Evolutionary conservation across 2,329 filamentous ascomycete genomes (phyloP).

Genomic region (Arthrobotrys iridis): DNA sequence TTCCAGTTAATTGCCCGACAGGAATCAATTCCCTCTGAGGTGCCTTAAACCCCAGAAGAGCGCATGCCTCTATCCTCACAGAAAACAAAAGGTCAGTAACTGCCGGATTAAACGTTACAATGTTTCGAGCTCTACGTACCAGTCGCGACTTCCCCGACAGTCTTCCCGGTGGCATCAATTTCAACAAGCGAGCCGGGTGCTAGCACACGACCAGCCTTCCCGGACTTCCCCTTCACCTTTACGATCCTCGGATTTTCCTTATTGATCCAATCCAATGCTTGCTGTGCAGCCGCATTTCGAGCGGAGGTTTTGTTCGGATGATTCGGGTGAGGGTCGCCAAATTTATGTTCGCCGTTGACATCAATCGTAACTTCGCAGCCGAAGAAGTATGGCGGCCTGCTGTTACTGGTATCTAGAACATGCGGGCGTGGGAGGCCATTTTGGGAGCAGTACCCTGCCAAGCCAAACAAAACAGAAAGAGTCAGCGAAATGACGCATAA

Average conservation of each 20-base stretch:
- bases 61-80: constrained; percentile 33
- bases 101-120: background rate
- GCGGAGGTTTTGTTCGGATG: constrained; percentile 38
- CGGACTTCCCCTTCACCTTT: constrained; percentile 34
- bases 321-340: constrained; percentile 21
- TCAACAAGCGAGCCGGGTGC: constrained; percentile 33
- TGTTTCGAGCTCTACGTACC: constrained; percentile 2
- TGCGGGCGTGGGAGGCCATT: constrained; percentile 40
- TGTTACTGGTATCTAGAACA: constrained; percentile 47
- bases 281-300: constrained; percentile 34
- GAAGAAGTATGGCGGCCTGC: constrained; percentile 44
- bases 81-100: background rate
- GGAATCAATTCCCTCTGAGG: constrained; percentile 32
- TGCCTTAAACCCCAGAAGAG: constrained; percentile 51
- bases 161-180: constrained; percentile 46
- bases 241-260: constrained; percentile 43
- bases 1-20: constrained; percentile 1
- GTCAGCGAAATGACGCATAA: background rate
- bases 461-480: background rate
- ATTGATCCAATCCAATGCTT: constrained; percentile 33
- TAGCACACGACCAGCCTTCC: constrained; percentile 38
- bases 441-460: constrained; percentile 47
- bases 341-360: constrained; percentile 35
- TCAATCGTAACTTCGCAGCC: constrained; percentile 49
- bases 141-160: constrained; percentile 40